phyloP scores from a whole-genome alignment of 164 flowering plant genomes.

The Nymphaea thermarum region DNA sequence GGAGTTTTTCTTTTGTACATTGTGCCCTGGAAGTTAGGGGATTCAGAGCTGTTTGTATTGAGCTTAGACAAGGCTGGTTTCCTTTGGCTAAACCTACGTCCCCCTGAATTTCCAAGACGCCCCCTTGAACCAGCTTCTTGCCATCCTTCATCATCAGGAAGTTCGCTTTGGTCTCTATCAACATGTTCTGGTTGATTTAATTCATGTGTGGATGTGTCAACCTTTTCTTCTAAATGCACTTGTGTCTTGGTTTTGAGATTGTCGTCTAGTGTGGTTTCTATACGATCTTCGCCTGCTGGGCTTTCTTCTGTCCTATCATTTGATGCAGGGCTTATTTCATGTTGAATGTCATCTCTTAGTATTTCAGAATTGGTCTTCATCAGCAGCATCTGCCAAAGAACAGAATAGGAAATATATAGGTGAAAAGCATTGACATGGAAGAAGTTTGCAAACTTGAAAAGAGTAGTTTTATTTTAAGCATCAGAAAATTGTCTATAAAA shows the following conservation, averaged over 20 bases:
- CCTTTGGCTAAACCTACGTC: constrained; percentile 29
- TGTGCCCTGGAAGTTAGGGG: constrained; percentile 19
- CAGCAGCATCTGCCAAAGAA: constrained; percentile 31
- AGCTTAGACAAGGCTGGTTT: constrained; percentile 36
- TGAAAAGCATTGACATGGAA: no score
- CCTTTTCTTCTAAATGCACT: neutral
- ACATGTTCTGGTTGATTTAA: neutral
- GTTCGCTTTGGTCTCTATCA: neutral
- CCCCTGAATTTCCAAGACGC: constrained; percentile 25
- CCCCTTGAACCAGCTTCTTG: constrained; percentile 76
- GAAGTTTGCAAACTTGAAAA: no score
- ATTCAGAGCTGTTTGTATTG: constrained; percentile 21
- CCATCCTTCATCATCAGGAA: constrained; percentile 62
- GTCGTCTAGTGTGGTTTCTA: neutral
- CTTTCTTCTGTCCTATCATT: constrained; percentile 10
- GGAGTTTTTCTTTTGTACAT: constrained; percentile 16
- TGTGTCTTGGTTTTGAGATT: neutral
- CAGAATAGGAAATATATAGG: no score
- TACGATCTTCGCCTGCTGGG: constrained; percentile 8
- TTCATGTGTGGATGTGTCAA: neutral
- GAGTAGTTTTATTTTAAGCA: no score
- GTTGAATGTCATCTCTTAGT: constrained; percentile 7
- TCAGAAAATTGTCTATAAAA: no score
- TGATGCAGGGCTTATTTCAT: constrained; percentile 8
- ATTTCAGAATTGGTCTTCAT: constrained; percentile 18